A percentile compares a stretch with the other conserved stretches of the same genome.
Evolutionary conservation across 345 rosid genomes (phyloP).

Genomic region (Salix arbutifolia): DNA sequence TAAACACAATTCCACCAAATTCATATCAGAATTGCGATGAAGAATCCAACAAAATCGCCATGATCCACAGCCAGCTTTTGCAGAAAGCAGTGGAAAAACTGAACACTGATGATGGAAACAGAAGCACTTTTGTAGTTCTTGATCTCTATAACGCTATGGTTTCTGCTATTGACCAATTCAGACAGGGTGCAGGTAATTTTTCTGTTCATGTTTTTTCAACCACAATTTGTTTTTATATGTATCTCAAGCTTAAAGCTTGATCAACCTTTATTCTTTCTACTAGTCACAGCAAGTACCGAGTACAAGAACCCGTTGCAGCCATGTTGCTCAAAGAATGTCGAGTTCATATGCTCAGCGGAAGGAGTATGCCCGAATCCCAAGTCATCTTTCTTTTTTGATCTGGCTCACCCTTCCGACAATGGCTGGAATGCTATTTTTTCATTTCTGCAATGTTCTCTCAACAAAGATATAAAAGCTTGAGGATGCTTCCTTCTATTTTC

Average conservation of each 20-base stretch:
- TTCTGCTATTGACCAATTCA: slow-evolving; percentile 8
- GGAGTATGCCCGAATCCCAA: no score
- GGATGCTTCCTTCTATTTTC: no score
- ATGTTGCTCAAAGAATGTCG: no score
- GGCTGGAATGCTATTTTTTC: no score
- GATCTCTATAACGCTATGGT: slow-evolving; percentile 28
- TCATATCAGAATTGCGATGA: slow-evolving; percentile 23
- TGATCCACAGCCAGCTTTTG: no score
- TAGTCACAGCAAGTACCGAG: not conserved
- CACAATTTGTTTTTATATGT: not conserved
- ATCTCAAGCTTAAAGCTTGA: not conserved
- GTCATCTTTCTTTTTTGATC: no score
- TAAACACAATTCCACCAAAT: not conserved
- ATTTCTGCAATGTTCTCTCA: no score
- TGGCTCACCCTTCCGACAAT: no score
- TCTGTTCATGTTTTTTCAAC: not conserved
- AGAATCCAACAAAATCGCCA: no score
- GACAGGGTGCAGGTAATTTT: slow-evolving; percentile 7
- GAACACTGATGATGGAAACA: slow-evolving; percentile 13
- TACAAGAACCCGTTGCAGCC: not conserved
- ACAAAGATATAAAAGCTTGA: no score
- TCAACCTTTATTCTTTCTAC: no score
- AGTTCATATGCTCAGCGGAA: no score
- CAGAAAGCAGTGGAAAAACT: not conserved
- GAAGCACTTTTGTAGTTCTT: slow-evolving; percentile 7